Conservation (phyloP, 2,329 filamentous ascomycete genomes). For the Cercospora janseana region DNA sequence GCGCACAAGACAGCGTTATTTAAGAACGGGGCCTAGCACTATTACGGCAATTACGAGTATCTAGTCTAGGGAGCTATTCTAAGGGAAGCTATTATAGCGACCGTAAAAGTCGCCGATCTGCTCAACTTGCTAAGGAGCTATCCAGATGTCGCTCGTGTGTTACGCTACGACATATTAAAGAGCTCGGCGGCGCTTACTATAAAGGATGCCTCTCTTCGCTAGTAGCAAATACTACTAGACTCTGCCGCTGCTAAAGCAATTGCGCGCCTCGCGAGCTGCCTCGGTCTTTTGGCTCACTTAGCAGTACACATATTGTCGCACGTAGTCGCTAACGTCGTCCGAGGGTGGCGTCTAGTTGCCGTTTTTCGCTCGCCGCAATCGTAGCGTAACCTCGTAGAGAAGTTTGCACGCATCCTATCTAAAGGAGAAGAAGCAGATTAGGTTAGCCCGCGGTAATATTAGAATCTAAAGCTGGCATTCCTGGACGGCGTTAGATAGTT, state of each 20-base stretch:
- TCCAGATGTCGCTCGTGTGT: neutral
- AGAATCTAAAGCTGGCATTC: slow-evolving; percentile 15
- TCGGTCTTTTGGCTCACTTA: slow-evolving; percentile 6
- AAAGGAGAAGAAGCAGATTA: neutral
- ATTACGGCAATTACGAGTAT: slow-evolving; percentile 20
- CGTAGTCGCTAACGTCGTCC: slow-evolving; percentile 19
- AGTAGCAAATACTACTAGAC: neutral
- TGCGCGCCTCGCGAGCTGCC: slow-evolving; percentile 6
- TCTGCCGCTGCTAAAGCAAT: slow-evolving; percentile 7
- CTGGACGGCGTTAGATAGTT: slow-evolving; percentile 18
- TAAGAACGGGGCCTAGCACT: slow-evolving; percentile 9
- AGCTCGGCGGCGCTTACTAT: neutral
- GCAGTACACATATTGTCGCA: slow-evolving; percentile 17
- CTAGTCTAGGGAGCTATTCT: slow-evolving; percentile 20
- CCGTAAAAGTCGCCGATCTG: slow-evolving; percentile 19
- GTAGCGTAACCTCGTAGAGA: neutral
- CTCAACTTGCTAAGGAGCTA: neutral
- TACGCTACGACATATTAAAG: neutral
- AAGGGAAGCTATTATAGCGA: slow-evolving; percentile 17
- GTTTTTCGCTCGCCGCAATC: neutral
- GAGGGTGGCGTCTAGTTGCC: slow-evolving; percentile 14
- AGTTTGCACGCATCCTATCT: neutral
- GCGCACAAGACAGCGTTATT: slow-evolving; percentile 2
- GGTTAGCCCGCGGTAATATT: neutral
- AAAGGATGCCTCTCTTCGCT: neutral